phyloP scores from a whole-genome alignment of 2,329 filamentous ascomycete species.

The Mollisia scopiformis region DNA sequence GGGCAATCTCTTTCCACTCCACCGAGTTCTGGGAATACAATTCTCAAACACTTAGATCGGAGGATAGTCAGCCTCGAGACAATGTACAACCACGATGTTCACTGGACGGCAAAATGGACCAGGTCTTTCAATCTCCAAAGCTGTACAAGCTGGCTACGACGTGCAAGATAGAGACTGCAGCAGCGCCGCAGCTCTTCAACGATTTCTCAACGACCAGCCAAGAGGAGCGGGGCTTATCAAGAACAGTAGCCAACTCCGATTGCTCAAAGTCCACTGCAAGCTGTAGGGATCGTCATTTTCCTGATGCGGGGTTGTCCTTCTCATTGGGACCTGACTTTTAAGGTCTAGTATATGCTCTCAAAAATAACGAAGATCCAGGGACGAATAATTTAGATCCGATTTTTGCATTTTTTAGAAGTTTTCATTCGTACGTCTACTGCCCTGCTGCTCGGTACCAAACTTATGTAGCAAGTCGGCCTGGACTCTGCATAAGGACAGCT shows the following conservation, averaged over 20 bases:
- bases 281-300: neutral
- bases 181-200: neutral
- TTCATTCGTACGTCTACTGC: neutral
- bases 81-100: neutral
- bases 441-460: neutral
- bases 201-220: neutral
- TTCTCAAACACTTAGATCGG: neutral
- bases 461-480: neutral
- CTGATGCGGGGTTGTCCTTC: neutral
- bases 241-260: neutral
- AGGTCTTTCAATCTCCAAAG: neutral
- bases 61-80: neutral
- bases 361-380: too few species aligned
- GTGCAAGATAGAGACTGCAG: neutral
- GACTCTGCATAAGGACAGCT: neutral
- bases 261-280: neutral
- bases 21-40: neutral
- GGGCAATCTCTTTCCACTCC: neutral
- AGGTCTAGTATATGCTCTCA: neutral
- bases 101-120: neutral
- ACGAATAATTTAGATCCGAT: too few species aligned
- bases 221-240: neutral
- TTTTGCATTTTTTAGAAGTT: neutral
- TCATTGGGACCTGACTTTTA: too few species aligned
- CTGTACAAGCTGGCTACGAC: neutral